These are phyloP conservation scores for Pulveroboletus sp. DNA, from an alignment of 768 basidiomycete genomes.

Conservation along the genomic window DNA sequence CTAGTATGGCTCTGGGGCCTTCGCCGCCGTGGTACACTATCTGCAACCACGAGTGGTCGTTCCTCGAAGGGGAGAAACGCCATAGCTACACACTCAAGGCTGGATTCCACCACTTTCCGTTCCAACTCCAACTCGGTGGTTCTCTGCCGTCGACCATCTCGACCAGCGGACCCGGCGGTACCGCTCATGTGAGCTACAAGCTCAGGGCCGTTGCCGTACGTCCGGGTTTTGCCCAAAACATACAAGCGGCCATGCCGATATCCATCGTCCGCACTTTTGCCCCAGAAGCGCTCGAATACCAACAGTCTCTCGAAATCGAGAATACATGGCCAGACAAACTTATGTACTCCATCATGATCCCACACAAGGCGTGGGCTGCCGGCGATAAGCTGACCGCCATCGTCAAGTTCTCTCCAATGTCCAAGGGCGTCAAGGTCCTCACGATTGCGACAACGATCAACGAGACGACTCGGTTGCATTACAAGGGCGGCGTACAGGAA, in stretches of 20 bases:
- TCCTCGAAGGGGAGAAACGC: slow-evolving; percentile 77
- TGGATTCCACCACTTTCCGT: slow-evolving; percentile 91
- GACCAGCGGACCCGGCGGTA: slow-evolving; percentile 45
- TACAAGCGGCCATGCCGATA: slow-evolving; percentile 58
- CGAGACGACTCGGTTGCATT: slow-evolving; percentile 65
- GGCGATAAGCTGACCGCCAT: slow-evolving; percentile 80
- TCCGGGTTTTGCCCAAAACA: slow-evolving; percentile 66
- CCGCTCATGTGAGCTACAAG: slow-evolving; percentile 79
- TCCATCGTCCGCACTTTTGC: slow-evolving; percentile 69
- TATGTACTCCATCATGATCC: slow-evolving; percentile 92
- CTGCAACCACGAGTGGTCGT: slow-evolving; percentile 87
- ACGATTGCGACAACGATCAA: slow-evolving; percentile 64
- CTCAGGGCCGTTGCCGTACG: slow-evolving; percentile 82
- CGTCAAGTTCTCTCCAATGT: slow-evolving; percentile 82
- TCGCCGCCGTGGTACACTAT: slow-evolving; percentile 54
- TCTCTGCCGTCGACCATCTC: slow-evolving; percentile 74
- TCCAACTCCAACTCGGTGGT: slow-evolving; percentile 81
- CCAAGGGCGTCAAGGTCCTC: slow-evolving; percentile 76
- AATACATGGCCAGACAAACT: slow-evolving; percentile 97
- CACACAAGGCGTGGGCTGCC: slow-evolving; percentile 93
- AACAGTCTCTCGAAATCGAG: slow-evolving; percentile 91
- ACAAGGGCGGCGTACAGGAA: slow-evolving; percentile 53
- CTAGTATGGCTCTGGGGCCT: slow-evolving; percentile 18
- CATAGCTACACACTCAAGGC: slow-evolving; percentile 89
- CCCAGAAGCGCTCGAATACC: slow-evolving; percentile 86